Percentiles rank a stretch among this genome's conserved stretches.
phyloP scores from a whole-genome alignment of 2,329 filamentous ascomycete species.

The Balansia obtecta region DNA sequence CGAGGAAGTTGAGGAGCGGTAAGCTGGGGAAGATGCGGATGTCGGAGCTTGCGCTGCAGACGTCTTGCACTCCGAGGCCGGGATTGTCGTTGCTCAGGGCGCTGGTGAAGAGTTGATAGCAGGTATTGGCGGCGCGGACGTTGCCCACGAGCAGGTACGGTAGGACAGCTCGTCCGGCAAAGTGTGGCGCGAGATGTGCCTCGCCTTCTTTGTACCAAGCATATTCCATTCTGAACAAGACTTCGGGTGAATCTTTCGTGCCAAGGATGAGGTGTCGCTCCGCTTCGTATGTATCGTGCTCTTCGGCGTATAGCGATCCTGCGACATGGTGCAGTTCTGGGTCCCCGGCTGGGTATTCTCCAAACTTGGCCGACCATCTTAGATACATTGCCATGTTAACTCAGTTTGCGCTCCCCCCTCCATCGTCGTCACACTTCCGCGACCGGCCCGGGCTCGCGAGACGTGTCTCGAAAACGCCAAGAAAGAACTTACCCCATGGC shows the following conservation, averaged over 20 bases:
- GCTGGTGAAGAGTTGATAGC: constrained; percentile 52
- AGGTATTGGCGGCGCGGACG: constrained; percentile 74
- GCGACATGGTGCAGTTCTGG: constrained; percentile 89
- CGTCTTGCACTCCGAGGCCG: constrained; percentile 62
- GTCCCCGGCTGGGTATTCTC: constrained; percentile 82
- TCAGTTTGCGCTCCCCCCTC: constrained; percentile 4
- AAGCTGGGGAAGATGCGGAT: constrained; percentile 76
- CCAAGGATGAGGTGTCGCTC: constrained; percentile 83
- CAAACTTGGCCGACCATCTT: constrained; percentile 76
- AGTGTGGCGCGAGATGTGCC: constrained; percentile 74
- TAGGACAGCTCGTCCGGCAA: constrained; percentile 74
- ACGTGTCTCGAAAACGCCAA: not conserved
- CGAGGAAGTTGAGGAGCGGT: constrained; percentile 91
- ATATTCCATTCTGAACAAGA: constrained; percentile 76
- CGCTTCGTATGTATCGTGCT: constrained; percentile 85
- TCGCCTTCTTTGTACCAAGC: constrained; percentile 87
- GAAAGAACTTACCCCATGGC: constrained; percentile 52
- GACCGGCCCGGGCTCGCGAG: not conserved
- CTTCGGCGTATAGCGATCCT: constrained; percentile 80
- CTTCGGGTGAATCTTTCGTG: constrained; percentile 74
- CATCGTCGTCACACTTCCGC: not conserved
- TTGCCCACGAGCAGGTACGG: constrained; percentile 89
- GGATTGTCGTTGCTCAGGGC: constrained; percentile 28
- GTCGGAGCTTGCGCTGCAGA: constrained; percentile 62
- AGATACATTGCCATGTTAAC: constrained; percentile 11